Evolutionary conservation across 768 basidiomycete species (phyloP).

Genomic region (Mycena epipterygia): DNA sequence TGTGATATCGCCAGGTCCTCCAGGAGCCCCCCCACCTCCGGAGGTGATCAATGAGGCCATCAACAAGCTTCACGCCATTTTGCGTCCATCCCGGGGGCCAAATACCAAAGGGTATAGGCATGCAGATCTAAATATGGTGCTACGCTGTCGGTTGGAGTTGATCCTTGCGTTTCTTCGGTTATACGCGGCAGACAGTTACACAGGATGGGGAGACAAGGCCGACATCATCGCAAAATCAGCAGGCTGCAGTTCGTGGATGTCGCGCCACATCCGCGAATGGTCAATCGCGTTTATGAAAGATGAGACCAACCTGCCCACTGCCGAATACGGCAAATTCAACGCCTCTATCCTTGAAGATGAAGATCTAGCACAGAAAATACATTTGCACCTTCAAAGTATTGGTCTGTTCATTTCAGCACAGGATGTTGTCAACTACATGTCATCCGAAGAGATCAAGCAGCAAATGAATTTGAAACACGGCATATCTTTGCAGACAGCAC

Average conservation of each 20-base stretch:
- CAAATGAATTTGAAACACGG: conserved; percentile 28
- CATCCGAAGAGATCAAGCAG: conserved; percentile 4
- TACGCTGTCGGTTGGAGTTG: background rate
- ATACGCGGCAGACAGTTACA: background rate
- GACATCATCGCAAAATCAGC: background rate
- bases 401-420: no score
- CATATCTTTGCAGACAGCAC: background rate
- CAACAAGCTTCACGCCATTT: background rate
- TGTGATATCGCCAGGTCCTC: background rate
- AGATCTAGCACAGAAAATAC: background rate
- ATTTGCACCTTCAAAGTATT: background rate
- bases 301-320: no score
- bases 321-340: background rate
- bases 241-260: background rate
- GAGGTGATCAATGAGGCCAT: background rate
- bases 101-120: background rate
- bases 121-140: background rate
- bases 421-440: no score
- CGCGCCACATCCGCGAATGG: background rate
- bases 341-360: background rate
- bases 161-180: background rate
- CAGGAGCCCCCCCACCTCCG: background rate
- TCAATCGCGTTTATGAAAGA: background rate
- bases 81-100: background rate
- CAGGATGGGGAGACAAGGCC: background rate